Base-by-base conservation (phyloP, 2,329 filamentous ascomycete species). In the Ampelomyces quisqualis region DNA sequence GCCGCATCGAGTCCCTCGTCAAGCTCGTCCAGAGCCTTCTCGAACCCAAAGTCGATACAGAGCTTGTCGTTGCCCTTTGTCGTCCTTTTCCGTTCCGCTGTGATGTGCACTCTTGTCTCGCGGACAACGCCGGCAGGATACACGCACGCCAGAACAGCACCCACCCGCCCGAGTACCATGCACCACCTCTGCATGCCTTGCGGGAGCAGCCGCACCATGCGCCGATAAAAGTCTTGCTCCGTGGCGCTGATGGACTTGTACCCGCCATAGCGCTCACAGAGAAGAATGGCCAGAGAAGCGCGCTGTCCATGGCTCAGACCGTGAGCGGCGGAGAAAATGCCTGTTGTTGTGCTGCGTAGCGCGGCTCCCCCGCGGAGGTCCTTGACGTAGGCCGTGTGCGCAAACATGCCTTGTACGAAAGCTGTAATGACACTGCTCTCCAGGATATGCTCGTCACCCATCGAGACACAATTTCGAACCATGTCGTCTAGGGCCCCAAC, bases 211-310 rank as follows among this genome's bases (percentile, higher is more conserved):
- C 70, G 66, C 26, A 75, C 68, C 21, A 87, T 70, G 3, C 75
- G 72, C 1, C 67, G 59, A 21, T 79, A 77, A 53, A 84, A 81
- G 3, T 70, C 62, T 7, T 74, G 59, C 51, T 86, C 82, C 0
- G 73, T 73, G 0, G 80, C 78, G 2, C 78, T 76, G 2, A 86
- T 72, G 28, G 79, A 77, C 6, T 43, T 40, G 13, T 53, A 53
- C 2, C 81, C 82, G 13, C 82, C 85, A 81, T 88, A 94, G 51
- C 89, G 77, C 31, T 85, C 82, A 53, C 82, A 89, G 1, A 88
- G 73, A 1, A 85, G 77, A 3, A 95, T 71, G 0, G 81, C 87
- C 3, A 95, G 73, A 2, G 87, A 67, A 0, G 86, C 85, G 9
- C 89, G 79, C 35, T 82, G 77, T 30, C 81, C 67, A 61, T 96